Percentiles rank a stretch among this genome's conserved stretches.
Evolutionary conservation across 2,329 filamentous ascomycete genomes (phyloP).

Genomic region (Aciculosporium take): DNA sequence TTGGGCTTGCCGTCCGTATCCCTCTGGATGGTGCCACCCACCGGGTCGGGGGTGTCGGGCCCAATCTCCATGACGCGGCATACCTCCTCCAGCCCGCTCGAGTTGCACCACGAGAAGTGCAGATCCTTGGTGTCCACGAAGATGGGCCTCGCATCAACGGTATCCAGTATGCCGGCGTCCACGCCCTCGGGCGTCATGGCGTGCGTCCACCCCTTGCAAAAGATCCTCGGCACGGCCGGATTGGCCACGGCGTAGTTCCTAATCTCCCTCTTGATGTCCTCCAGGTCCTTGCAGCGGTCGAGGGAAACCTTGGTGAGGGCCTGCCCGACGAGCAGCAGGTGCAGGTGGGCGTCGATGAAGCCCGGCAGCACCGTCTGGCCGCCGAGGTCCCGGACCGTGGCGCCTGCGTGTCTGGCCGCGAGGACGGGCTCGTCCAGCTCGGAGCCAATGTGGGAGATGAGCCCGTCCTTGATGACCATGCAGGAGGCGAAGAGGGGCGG

Average conservation of each 20-base stretch:
- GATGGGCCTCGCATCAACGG: slow-evolving; percentile 38
- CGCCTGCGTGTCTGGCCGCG: slow-evolving; percentile 13
- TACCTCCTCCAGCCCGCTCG: slow-evolving; percentile 32
- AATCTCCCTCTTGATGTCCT: slow-evolving; percentile 34
- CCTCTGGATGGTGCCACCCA: slow-evolving; percentile 37
- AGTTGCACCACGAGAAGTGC: slow-evolving; percentile 43
- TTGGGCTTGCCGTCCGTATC: slow-evolving; percentile 31
- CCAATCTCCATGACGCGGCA: slow-evolving; percentile 24
- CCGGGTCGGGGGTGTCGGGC: slow-evolving; percentile 28
- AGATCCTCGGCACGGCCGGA: slow-evolving; percentile 32
- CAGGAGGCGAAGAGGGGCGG: slow-evolving; percentile 9
- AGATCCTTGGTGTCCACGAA: slow-evolving; percentile 43
- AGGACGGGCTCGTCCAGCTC: slow-evolving; percentile 12
- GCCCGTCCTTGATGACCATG: slow-evolving; percentile 21
- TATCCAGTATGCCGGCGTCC: slow-evolving; percentile 30
- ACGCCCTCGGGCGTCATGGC: slow-evolving; percentile 32
- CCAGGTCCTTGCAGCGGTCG: slow-evolving; percentile 31
- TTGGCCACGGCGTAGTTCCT: slow-evolving; percentile 30
- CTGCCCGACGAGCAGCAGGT: slow-evolving; percentile 39
- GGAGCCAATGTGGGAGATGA: slow-evolving; percentile 21
- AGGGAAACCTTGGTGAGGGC: slow-evolving; percentile 36
- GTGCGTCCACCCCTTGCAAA: slow-evolving; percentile 43
- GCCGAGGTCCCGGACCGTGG: slow-evolving; percentile 14
- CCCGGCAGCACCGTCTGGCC: slow-evolving; percentile 33
- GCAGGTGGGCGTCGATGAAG: slow-evolving; percentile 45